These are phyloP conservation scores for Mycosphaerelloides madeirae DNA, from an alignment of 2,329 filamentous ascomycete species.

Conservation along the genomic window DNA sequence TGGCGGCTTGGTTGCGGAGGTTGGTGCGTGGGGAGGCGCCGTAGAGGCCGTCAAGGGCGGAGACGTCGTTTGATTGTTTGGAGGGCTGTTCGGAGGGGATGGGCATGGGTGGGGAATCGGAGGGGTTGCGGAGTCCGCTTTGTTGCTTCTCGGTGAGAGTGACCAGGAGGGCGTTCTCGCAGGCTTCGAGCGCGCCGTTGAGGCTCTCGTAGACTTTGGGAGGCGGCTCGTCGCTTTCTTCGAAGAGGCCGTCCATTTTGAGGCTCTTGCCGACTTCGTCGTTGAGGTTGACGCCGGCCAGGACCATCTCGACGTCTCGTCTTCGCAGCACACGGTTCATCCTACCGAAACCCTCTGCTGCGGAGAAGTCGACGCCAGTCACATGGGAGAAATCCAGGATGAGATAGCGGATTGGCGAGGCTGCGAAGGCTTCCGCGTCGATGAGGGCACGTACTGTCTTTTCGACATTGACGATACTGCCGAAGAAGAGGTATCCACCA, in stretches of 20 bases:
- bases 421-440: conserved; percentile 72
- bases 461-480: conserved; percentile 93
- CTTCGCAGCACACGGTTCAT: conserved; percentile 78
- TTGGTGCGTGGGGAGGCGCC: conserved; percentile 71
- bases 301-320: conserved; percentile 72
- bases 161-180: conserved; percentile 85
- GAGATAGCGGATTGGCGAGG: conserved; percentile 79
- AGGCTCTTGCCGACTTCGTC: conserved; percentile 73
- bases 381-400: conserved; percentile 87
- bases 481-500: conserved; percentile 94
- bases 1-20: conserved; percentile 74
- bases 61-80: conserved; percentile 17
- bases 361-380: conserved; percentile 90
- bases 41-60: conserved; percentile 30
- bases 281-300: conserved; percentile 75
- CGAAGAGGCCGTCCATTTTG: conserved; percentile 75
- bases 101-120: conserved; percentile 40
- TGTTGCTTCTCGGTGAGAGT: conserved; percentile 35
- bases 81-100: conserved; percentile 24
- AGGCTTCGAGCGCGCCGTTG: conserved; percentile 88
- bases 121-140: conserved; percentile 31
- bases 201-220: conserved; percentile 74
- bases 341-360: conserved; percentile 88
- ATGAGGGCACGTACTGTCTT: conserved; percentile 77
- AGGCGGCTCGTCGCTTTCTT: conserved; percentile 59